phyloP scores from a whole-genome alignment of 116 monocot genomes.

The Iris pallida region DNA sequence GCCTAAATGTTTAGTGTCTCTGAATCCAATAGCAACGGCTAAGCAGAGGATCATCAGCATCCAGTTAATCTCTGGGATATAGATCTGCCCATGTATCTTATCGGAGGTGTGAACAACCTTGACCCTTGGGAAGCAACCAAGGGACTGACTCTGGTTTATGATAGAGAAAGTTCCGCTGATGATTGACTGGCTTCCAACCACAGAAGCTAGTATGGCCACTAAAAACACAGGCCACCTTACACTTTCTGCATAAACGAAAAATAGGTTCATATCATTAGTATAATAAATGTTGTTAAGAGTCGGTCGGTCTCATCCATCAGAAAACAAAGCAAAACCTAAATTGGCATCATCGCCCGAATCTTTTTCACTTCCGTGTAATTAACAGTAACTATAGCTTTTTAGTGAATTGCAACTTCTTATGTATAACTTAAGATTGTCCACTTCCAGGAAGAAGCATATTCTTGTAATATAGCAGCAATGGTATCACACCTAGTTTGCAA shows the following conservation, averaged over 20 bases:
- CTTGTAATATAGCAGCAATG: too few species aligned
- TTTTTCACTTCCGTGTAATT: too few species aligned
- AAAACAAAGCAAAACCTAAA: too few species aligned
- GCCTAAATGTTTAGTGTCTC: conserved; percentile 88
- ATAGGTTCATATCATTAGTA: not conserved
- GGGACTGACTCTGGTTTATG: conserved; percentile 90
- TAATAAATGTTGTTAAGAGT: too few species aligned
- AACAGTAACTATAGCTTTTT: too few species aligned
- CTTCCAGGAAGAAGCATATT: too few species aligned
- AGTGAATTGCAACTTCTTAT: too few species aligned
- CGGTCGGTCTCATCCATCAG: too few species aligned
- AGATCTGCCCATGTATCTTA: conserved; percentile 91
- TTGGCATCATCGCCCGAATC: too few species aligned
- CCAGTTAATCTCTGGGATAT: conserved; percentile 97
- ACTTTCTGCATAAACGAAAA: conserved; percentile 34
- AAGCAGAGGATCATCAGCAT: conserved; percentile 88
- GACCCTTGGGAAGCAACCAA: conserved; percentile 84
- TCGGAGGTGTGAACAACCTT: conserved; percentile 87
- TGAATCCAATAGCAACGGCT: conserved; percentile 86
- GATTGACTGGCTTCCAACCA: conserved; percentile 93
- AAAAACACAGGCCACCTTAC: conserved; percentile 80
- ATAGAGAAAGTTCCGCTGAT: conserved; percentile 95
- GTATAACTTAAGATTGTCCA: too few species aligned
- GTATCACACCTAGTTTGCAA: too few species aligned
- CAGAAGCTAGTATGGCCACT: conserved; percentile 79